Conservation (phyloP, 2,329 filamentous ascomycete genomes). For the Aspergillus novofumigatus region DNA sequence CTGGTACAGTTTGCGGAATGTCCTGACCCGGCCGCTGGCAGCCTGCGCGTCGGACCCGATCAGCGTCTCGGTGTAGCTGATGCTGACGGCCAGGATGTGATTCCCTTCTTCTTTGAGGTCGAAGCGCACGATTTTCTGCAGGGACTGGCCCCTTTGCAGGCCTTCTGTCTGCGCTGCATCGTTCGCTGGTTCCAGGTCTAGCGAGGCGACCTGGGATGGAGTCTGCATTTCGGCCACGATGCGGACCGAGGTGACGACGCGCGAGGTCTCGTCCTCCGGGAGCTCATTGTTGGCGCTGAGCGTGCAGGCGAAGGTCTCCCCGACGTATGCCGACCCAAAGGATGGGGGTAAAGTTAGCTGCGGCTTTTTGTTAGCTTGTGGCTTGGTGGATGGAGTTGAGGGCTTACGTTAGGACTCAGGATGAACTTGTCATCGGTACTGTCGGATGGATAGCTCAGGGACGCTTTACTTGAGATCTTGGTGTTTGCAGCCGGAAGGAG, state of each 20-base stretch:
- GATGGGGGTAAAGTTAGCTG: constrained; percentile 78
- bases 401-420: constrained; percentile 50
- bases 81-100: constrained; percentile 87
- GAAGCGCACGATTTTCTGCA: constrained; percentile 79
- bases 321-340: constrained; percentile 92
- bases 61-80: constrained; percentile 87
- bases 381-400: background rate
- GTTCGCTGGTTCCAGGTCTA: constrained; percentile 50
- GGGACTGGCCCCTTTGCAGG: constrained; percentile 52
- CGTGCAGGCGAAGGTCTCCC: constrained; percentile 91
- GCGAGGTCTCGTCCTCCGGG: constrained; percentile 33
- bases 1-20: constrained; percentile 93
- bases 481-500: constrained; percentile 44
- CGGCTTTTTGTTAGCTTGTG: background rate
- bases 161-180: constrained; percentile 45
- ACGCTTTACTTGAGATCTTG: constrained; percentile 58
- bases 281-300: constrained; percentile 93
- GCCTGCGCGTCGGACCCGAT: constrained; percentile 42
- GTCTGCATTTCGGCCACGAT: constrained; percentile 96
- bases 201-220: constrained; percentile 65
- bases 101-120: constrained; percentile 92
- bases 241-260: constrained; percentile 66
- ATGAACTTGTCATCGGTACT: constrained; percentile 50
- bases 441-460: constrained; percentile 65
- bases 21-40: constrained; percentile 63